These are phyloP conservation scores for Daedaleopsis sinensis DNA, from an alignment of 768 basidiomycete species.

Conservation along the genomic window DNA sequence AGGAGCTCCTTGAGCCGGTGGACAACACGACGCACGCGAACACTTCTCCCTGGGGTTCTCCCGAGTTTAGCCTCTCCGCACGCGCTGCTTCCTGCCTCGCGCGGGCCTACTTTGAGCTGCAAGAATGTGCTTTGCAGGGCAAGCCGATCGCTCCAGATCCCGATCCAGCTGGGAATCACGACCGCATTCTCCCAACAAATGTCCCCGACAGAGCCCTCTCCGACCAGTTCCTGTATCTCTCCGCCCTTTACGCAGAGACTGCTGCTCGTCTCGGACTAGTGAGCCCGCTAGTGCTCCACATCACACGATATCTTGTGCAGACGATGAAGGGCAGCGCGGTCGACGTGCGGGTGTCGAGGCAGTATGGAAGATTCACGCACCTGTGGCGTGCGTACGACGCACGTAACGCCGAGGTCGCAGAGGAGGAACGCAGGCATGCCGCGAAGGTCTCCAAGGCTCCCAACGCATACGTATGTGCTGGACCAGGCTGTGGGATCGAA, in stretches of 20 bases:
- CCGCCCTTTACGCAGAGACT: slow-evolving; percentile 10
- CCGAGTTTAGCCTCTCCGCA: not conserved
- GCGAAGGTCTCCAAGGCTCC: slow-evolving; percentile 4
- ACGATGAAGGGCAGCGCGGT: slow-evolving; percentile 1
- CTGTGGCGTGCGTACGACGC: slow-evolving; percentile 9
- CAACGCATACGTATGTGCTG: slow-evolving; percentile 16
- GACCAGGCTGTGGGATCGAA: slow-evolving; percentile 14
- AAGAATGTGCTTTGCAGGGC: not conserved
- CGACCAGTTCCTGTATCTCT: slow-evolving; percentile 4
- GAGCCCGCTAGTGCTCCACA: slow-evolving; percentile 4
- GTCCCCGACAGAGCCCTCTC: not conserved
- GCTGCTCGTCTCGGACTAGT: slow-evolving; percentile 5
- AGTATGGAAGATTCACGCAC: not conserved
- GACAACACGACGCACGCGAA: not conserved
- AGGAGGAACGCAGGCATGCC: not conserved
- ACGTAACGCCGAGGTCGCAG: not conserved
- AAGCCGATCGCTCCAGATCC: not conserved
- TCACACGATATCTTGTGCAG: not conserved
- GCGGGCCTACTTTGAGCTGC: slow-evolving; percentile 9
- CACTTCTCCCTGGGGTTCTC: not conserved
- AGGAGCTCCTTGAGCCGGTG: slow-evolving; percentile 1
- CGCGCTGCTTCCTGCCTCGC: slow-evolving; percentile 7
- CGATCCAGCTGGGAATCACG: not conserved
- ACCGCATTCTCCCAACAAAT: not conserved
- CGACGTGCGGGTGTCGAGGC: not conserved